Percentiles rank a stretch among this genome's conserved stretches.
Evolutionary conservation across 768 basidiomycete species (phyloP).

Genomic region (Lactarius deliciosus): DNA sequence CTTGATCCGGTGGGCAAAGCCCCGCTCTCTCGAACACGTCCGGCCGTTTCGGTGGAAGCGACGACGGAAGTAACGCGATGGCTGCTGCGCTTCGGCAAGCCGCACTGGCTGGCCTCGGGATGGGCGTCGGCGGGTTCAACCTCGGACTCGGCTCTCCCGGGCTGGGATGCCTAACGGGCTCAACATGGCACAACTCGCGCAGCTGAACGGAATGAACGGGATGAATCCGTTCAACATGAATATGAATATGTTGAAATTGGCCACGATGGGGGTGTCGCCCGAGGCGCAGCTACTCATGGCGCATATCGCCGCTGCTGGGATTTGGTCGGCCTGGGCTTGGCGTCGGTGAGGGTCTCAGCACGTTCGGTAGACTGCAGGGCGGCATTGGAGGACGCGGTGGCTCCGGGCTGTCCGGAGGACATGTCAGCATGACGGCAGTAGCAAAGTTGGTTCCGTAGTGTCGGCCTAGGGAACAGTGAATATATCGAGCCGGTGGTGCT

Average conservation of each 20-base stretch:
- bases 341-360: slow-evolving; percentile 32
- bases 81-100: slow-evolving; percentile 22
- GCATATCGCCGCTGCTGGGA: slow-evolving; percentile 69
- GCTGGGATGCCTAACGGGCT: slow-evolving; percentile 34
- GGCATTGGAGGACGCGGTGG: slow-evolving; percentile 36
- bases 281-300: slow-evolving; percentile 84
- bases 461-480: no score
- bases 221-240: slow-evolving; percentile 66
- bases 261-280: slow-evolving; percentile 75
- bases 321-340: slow-evolving; percentile 51
- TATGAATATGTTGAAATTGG: slow-evolving; percentile 57
- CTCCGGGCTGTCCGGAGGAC: slow-evolving; percentile 44
- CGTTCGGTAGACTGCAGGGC: slow-evolving; percentile 32
- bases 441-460: no score
- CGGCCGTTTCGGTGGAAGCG: slow-evolving; percentile 49
- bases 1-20: slow-evolving; percentile 60
- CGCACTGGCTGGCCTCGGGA: slow-evolving; percentile 42
- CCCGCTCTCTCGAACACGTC: slow-evolving; percentile 47
- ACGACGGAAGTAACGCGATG: slow-evolving; percentile 37
- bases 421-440: no score
- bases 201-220: slow-evolving; percentile 50
- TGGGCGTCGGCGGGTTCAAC: slow-evolving; percentile 45
- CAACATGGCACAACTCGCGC: slow-evolving; percentile 40
- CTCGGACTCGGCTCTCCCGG: slow-evolving; percentile 44
- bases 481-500: no score